phyloP scores from a whole-genome alignment of 2,329 filamentous ascomycete genomes.

The Dactylellina cionopaga region DNA sequence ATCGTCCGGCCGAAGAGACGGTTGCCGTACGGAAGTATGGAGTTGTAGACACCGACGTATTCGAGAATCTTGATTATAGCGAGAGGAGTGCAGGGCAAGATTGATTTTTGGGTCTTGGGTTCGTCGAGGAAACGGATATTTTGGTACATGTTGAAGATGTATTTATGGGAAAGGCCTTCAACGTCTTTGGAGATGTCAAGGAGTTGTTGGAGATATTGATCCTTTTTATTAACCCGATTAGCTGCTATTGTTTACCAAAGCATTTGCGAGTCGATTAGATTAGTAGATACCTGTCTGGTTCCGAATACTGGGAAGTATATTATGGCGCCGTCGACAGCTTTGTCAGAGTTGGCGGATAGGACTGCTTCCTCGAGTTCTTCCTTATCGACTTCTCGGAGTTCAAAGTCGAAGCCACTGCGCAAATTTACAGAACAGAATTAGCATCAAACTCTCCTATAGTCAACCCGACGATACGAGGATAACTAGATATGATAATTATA shows the following conservation, averaged over 20 bases:
- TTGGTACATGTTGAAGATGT: conserved; percentile 99
- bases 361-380: conserved; percentile 91
- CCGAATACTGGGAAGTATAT: conserved; percentile 98
- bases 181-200: conserved; percentile 92
- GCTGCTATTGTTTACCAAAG: too few species aligned
- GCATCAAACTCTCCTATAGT: too few species aligned
- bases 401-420: conserved; percentile 84
- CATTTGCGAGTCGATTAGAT: too few species aligned
- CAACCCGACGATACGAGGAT: too few species aligned
- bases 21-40: conserved; percentile 90
- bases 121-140: conserved; percentile 95
- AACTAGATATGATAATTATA: too few species aligned
- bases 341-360: conserved; percentile 82
- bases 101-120: conserved; percentile 81
- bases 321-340: conserved; percentile 72
- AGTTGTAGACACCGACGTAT: conserved; percentile 95
- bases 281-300: conserved; percentile 61
- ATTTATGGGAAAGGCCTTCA: conserved; percentile 90
- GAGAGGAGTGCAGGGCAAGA: conserved; percentile 93
- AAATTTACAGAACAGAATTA: background rate
- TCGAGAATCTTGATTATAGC: conserved; percentile 98
- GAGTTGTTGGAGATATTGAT: conserved; percentile 95
- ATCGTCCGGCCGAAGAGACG: conserved; percentile 92
- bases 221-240: conserved; percentile 64
- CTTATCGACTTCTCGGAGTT: conserved; percentile 82